phyloP scores from a whole-genome alignment of 2,329 filamentous ascomycete species.

The Pestalotiopsis sp. region DNA sequence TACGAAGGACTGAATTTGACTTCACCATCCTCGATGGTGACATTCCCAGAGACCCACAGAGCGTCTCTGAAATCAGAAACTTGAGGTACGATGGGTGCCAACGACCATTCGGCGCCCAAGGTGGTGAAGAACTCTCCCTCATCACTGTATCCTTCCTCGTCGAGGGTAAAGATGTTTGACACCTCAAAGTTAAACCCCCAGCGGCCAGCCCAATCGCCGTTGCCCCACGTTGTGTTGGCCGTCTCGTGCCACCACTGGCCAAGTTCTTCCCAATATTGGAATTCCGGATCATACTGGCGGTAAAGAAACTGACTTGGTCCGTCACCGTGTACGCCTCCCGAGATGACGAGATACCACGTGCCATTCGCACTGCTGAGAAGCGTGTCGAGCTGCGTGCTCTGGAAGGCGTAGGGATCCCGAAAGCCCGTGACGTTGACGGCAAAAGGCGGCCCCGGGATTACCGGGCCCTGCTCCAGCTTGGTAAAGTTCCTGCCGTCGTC shows the following conservation, averaged over 20 bases:
- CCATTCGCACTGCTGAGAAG: conserved; percentile 34
- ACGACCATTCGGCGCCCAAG: conserved; percentile 44
- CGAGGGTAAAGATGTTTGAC: conserved; percentile 42
- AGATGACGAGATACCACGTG: conserved; percentile 41
- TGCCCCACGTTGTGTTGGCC: conserved; percentile 38
- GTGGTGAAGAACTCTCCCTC: conserved; percentile 42
- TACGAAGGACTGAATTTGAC: conserved; percentile 41
- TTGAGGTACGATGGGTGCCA: conserved; percentile 39
- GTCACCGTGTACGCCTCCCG: conserved; percentile 39
- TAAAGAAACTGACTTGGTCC: conserved; percentile 43
- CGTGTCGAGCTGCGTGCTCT: conserved; percentile 37
- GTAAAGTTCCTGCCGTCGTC: conserved; percentile 39
- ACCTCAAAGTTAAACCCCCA: conserved; percentile 50
- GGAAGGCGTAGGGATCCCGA: conserved; percentile 45
- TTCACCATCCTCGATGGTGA: conserved; percentile 28
- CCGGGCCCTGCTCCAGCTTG: conserved; percentile 38
- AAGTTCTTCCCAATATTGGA: conserved; percentile 35
- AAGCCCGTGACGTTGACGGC: conserved; percentile 44
- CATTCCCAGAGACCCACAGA: conserved; percentile 42
- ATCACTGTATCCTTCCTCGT: conserved; percentile 39
- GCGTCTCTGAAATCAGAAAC: conserved; percentile 41
- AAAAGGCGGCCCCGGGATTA: conserved; percentile 40
- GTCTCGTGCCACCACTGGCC: conserved; percentile 43
- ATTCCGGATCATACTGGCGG: conserved; percentile 36
- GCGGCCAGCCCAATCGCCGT: conserved; percentile 36